Conservation (phyloP, 805 yeast genomes). For the Pichia manshurica region DNA sequence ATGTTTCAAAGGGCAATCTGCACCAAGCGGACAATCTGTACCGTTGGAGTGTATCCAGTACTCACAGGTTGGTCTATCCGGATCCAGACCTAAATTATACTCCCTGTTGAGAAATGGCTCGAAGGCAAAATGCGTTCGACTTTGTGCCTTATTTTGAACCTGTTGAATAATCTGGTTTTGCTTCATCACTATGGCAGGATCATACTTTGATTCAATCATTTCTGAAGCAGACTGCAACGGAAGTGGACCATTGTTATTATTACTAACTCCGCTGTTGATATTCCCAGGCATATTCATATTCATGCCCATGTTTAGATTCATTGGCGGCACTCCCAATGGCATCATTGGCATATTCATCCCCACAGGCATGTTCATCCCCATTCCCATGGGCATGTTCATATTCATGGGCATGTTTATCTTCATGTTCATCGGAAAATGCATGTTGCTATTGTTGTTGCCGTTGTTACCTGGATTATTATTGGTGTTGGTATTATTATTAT, state of each 20-base stretch:
- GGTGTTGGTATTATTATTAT: too few species aligned
- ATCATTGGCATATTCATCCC: slow-evolving; percentile 7
- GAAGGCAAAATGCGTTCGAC: slow-evolving; percentile 42
- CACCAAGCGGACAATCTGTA: slow-evolving; percentile 72
- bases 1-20: slow-evolving; percentile 83
- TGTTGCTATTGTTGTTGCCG: neutral
- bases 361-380: neutral
- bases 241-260: neutral
- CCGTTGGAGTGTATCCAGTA: slow-evolving; percentile 55
- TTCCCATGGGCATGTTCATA: slow-evolving; percentile 1
- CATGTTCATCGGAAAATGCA: slow-evolving; percentile 9
- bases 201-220: slow-evolving; percentile 6
- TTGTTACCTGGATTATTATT: neutral
- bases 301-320: neutral
- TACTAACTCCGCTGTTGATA: too few species aligned
- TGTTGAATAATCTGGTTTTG: slow-evolving; percentile 18
- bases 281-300: neutral
- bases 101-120: slow-evolving; percentile 80
- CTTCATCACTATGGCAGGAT: slow-evolving; percentile 14
- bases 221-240: neutral
- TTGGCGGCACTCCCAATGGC: slow-evolving; percentile 2
- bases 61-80: slow-evolving; percentile 84
- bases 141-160: slow-evolving; percentile 10
- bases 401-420: slow-evolving; percentile 5
- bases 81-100: slow-evolving; percentile 76